Evolutionary conservation across 768 basidiomycete species (phyloP).

Genomic region (Tephrocybe sp.): DNA sequence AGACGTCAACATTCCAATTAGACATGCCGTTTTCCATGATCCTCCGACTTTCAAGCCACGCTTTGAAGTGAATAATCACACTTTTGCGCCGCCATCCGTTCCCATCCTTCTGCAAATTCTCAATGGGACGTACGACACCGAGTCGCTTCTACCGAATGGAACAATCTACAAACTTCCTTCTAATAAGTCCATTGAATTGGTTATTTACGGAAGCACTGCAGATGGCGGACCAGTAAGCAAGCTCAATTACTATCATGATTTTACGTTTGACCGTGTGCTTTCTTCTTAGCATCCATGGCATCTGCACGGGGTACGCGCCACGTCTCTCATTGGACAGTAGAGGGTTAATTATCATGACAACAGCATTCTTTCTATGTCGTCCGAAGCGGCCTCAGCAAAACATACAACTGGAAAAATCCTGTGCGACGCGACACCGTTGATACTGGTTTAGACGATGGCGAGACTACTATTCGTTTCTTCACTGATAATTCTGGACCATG

Average conservation of each 20-base stretch:
- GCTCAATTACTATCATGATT: neutral
- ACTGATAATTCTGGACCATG: slow-evolving; percentile 1
- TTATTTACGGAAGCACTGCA: slow-evolving; percentile 7
- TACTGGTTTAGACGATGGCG: slow-evolving; percentile 3
- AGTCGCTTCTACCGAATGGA: slow-evolving; percentile 39
- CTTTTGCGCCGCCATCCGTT: slow-evolving; percentile 35
- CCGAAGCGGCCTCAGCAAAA: neutral
- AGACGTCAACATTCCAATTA: slow-evolving; percentile 6
- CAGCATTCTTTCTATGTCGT: neutral
- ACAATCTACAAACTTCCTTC: slow-evolving; percentile 41
- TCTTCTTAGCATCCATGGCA: slow-evolving; percentile 1
- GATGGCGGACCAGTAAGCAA: slow-evolving; percentile 3
- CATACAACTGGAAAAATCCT: neutral
- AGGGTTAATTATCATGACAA: neutral
- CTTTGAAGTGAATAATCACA: slow-evolving; percentile 30
- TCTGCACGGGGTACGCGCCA: neutral
- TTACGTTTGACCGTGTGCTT: neutral
- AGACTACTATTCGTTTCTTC: neutral
- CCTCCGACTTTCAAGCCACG: neutral
- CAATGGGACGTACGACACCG: slow-evolving; percentile 38
- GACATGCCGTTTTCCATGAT: slow-evolving; percentile 1
- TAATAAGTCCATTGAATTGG: slow-evolving; percentile 48
- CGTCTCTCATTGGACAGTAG: neutral
- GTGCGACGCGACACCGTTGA: slow-evolving; percentile 3
- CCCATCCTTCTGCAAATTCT: slow-evolving; percentile 29